Evolutionary conservation across 1,284 basidiomycete genomes (phyloP).

Genomic region (Cutaneotrichosporon cavernicola): DNA sequence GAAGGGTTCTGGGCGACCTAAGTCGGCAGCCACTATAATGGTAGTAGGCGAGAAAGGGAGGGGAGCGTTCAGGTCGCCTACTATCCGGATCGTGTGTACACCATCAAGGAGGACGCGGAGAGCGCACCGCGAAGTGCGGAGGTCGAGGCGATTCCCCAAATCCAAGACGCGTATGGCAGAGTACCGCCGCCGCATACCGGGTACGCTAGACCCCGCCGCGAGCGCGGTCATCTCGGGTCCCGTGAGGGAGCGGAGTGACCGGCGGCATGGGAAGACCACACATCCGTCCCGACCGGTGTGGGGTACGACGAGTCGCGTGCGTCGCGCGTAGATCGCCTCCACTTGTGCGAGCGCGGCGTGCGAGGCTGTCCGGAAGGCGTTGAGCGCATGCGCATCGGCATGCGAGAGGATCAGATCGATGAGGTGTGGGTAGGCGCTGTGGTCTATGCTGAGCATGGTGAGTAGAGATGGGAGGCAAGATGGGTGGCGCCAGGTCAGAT

Average conservation of each 20-base stretch:
- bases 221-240: background rate
- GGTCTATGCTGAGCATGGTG: background rate
- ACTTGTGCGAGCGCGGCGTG: background rate
- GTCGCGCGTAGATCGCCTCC: background rate
- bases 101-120: conserved; percentile 2
- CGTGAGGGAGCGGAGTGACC: background rate
- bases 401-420: background rate
- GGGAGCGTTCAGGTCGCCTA: background rate
- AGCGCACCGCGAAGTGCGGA: background rate
- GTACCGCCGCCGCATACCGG: background rate
- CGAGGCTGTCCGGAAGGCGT: background rate
- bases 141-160: background rate
- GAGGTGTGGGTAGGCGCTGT: conserved; percentile 11
- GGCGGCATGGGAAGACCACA: background rate
- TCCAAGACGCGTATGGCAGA: background rate
- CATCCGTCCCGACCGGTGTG: background rate
- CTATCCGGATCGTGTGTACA: background rate
- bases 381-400: background rate
- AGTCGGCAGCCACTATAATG: background rate
- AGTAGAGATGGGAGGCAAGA: background rate
- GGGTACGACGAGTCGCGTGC: background rate
- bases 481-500: too few species aligned
- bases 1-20: background rate
- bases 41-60: background rate
- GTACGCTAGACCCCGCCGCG: too few species aligned